Base-by-base conservation (phyloP, 108 stramenopile genomes). In the Nitzschia sp. region DNA sequence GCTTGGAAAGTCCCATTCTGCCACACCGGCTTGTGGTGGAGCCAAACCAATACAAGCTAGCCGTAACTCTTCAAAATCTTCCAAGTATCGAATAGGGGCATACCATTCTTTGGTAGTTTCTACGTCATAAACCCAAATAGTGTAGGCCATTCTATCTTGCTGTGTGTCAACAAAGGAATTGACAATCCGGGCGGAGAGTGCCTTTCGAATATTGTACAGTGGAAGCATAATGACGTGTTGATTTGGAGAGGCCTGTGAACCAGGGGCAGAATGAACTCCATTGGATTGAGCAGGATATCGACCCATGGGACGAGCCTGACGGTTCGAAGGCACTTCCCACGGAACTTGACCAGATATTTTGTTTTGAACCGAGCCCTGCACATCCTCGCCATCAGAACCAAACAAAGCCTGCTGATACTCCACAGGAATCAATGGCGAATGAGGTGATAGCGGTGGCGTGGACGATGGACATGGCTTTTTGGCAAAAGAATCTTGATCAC, bases 51-150 rank as follows among this genome's bases (percentile, higher is more conserved):
- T 39, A 10, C 80, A 51, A 29, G 83, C 83, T 26, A 53, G 57
- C 0, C 86, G 77, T 25, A 94, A 75, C 41, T 94, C 93, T 62
- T 71, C 58, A 67, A 94, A 94, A 69, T 94, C 93, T 38, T 79
- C 40, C 74, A 75, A 79, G 52, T 88, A 91, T 39, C 93, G 76
- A 42, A 89, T 77, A 3, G 93, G 93, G 19, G 93, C 93, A 70
- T 88, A 94, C 89, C 89, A 94, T 59, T 94, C 93, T 40, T 64
- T 59, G 9, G 82, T 86, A 38, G 82, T 76, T 64, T 94, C 93
- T 2, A 83, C 75, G 61, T 94, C 93, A 66, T 80, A 88, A 10
- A 86, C 85, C 86, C 88, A 91, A 42, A 94, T 91, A 14, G 90
- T 88, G 54, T 85, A 94, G 20, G 90, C 93, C 11, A 77, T 78